Evolutionary conservation across 2,329 filamentous ascomycete genomes (phyloP), one percentile per base, ranked within the genome.

Genomic region (Diaporthe sp.): DNA sequence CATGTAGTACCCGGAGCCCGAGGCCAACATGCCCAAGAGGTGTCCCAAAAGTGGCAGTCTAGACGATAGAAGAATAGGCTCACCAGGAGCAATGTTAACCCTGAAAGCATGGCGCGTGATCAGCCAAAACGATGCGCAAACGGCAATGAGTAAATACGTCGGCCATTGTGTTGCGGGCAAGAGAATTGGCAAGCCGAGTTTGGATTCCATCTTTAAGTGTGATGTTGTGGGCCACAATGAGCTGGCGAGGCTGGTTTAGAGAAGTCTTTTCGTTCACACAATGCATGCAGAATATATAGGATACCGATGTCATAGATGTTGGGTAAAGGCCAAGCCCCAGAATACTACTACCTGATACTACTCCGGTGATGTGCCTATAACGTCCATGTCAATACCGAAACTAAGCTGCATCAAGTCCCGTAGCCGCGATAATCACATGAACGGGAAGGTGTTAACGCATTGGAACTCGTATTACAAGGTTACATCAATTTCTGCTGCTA

Each of bases 321-420:
- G 5, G 12, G 42, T 49, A 8, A 49, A 20, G 10, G 42, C 25
- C 13, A 34, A 47, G 3, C 61, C 22, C 6, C 22, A 47, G 3
- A 65, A 49, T 65, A 7, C 9, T 3, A 49, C 42, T 15, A n/a
- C 8, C 39, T 15, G 17, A 65, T 65, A 17, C 60, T 31, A 31
- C 13, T 55, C 25, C 25, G 3, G 25, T n/a, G 13, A 28, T 17
- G 51, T 55, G 51, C 5, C 51, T 31, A 9, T 31, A 31, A 31
- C 51, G 2, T 37, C 34, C 34, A 37, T 37, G 34, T 15, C 2
- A n/a, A 25, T 2, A 31, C 42, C 17, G 42, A n/a, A n/a, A 49
- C 61, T 65, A 65, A 65, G 42, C 61, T 49, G 25, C 12, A 65
- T 65, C 42, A 49, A 65, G 61, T 49, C 28, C 34, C 13, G 49